These are phyloP conservation scores for Globisporangium spinosum DNA, from an alignment of 352 stramenopile species.

Conservation along the genomic window DNA sequence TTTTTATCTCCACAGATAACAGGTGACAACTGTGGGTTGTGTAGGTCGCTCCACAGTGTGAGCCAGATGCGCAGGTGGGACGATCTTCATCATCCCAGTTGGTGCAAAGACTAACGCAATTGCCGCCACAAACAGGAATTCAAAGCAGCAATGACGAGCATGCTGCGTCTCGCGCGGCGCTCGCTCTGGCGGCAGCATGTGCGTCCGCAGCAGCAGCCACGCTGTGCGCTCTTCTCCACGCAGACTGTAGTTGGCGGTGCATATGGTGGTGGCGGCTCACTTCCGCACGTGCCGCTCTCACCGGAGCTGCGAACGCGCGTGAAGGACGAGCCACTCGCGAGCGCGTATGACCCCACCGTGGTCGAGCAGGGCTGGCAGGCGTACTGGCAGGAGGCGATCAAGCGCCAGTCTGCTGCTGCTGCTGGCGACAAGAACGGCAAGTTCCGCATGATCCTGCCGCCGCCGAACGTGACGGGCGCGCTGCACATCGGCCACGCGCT, in stretches of 20 bases:
- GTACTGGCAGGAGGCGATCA: conserved; percentile 62
- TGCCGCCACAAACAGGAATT: background rate
- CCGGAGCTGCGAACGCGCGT: conserved; percentile 49
- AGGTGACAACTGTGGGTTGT: background rate
- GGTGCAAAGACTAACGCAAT: background rate
- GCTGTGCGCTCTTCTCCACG: conserved; percentile 11
- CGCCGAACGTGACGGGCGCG: conserved; percentile 92
- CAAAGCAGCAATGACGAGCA: conserved; percentile 13
- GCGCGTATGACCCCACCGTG: conserved; percentile 54
- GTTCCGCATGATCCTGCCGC: conserved; percentile 91
- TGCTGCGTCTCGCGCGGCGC: conserved; percentile 15
- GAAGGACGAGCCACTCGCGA: conserved; percentile 43
- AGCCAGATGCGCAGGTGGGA: conserved; percentile 3
- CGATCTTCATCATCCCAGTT: background rate
- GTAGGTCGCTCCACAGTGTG: background rate
- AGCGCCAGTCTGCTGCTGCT: conserved; percentile 16
- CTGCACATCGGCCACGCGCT: conserved; percentile 99
- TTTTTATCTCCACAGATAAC: too few species aligned
- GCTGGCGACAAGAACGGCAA: conserved; percentile 13
- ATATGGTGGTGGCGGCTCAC: background rate
- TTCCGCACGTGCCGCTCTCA: conserved; percentile 30
- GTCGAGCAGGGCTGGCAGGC: conserved; percentile 71
- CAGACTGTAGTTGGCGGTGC: background rate
- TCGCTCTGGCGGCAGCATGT: conserved; percentile 7
- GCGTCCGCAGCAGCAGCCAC: conserved; percentile 1